These are phyloP conservation scores for Pseudomicrostroma phylloplanum DNA, from an alignment of 1,284 basidiomycete species.

Conservation along the genomic window DNA sequence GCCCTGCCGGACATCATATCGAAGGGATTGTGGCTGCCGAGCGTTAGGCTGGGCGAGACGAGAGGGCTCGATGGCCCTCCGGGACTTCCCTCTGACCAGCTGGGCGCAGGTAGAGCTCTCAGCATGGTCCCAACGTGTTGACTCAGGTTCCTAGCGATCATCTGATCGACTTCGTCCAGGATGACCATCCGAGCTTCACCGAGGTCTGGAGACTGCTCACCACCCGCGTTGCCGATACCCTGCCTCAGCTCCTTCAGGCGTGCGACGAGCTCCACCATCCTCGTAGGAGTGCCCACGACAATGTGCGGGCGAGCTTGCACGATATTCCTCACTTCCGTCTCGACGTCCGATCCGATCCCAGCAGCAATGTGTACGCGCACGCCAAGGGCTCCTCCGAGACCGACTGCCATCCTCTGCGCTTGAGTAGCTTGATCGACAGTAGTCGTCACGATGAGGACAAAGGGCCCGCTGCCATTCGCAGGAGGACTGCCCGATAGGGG, in stretches of 20 bases:
- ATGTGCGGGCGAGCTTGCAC: constrained; percentile 64
- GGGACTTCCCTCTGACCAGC: constrained; percentile 8
- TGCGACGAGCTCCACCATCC: constrained; percentile 82
- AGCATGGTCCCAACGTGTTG: constrained; percentile 90
- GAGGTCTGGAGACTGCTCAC: constrained; percentile 51
- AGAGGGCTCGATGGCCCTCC: constrained; percentile 15
- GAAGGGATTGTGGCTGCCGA: constrained; percentile 57
- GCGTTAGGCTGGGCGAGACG: constrained; percentile 56
- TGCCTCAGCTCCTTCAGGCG: constrained; percentile 58
- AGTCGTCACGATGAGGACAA: constrained; percentile 71
- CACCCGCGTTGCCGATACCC: constrained; percentile 9
- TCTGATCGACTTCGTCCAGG: constrained; percentile 92
- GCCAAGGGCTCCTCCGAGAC: constrained; percentile 68
- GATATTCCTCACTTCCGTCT: constrained; percentile 29
- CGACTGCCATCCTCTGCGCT: constrained; percentile 91
- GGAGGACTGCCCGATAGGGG: constrained; percentile 15
- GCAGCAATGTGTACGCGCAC: constrained; percentile 40
- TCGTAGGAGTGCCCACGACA: constrained; percentile 92
- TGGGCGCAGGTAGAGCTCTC: constrained; percentile 71
- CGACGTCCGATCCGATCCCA: constrained; percentile 27
- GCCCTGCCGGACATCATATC: constrained; percentile 22
- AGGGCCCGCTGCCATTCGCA: constrained; percentile 62
- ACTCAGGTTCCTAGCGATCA: constrained; percentile 91
- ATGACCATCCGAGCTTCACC: constrained; percentile 84
- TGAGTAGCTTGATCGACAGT: constrained; percentile 98